These are phyloP conservation scores for Gastrolobium bilobum DNA, from an alignment of 306 rosid genomes.

Conservation along the genomic window DNA sequence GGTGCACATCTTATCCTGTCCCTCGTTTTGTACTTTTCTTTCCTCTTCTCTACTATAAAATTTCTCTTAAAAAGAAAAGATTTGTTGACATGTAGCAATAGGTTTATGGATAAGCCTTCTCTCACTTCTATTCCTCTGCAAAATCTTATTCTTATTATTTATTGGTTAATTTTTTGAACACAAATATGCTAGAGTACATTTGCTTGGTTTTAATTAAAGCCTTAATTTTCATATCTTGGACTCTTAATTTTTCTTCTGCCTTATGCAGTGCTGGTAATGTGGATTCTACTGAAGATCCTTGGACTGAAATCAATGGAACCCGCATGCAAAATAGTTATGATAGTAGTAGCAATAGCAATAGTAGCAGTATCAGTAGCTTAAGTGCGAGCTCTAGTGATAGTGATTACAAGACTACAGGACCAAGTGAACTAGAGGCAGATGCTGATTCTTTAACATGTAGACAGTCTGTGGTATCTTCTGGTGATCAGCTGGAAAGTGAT, in stretches of 20 bases:
- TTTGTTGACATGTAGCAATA: conserved; percentile 19
- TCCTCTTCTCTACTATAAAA: conserved; percentile 7
- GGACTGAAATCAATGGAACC: conserved; percentile 73
- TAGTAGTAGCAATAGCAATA: conserved; percentile 95
- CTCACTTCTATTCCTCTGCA: conserved; percentile 4
- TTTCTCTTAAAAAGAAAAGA: neutral
- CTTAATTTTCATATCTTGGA: conserved; percentile 37
- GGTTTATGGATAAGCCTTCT: conserved; percentile 32
- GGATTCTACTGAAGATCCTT: conserved; percentile 74
- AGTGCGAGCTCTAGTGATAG: conserved; percentile 94
- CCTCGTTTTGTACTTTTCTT: conserved; percentile 20
- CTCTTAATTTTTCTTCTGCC: conserved; percentile 48
- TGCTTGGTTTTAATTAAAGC: conserved; percentile 39
- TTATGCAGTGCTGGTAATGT: conserved; percentile 81
- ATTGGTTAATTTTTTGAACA: conserved; percentile 32
- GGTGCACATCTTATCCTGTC: conserved; percentile 28
- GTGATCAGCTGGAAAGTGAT: conserved; percentile 73
- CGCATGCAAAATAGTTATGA: conserved; percentile 75
- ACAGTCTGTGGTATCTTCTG: conserved; percentile 82
- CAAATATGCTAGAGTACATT: conserved; percentile 26
- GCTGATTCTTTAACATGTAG: conserved; percentile 95
- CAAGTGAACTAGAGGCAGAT: conserved; percentile 93
- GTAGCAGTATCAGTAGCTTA: conserved; percentile 93
- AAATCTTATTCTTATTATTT: conserved; percentile 22
- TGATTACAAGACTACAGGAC: conserved; percentile 80